Percentiles rank a stretch among this genome's conserved stretches.
Evolutionary conservation across 441 rosid species (phyloP).

Genomic region (California macrophylla): DNA sequence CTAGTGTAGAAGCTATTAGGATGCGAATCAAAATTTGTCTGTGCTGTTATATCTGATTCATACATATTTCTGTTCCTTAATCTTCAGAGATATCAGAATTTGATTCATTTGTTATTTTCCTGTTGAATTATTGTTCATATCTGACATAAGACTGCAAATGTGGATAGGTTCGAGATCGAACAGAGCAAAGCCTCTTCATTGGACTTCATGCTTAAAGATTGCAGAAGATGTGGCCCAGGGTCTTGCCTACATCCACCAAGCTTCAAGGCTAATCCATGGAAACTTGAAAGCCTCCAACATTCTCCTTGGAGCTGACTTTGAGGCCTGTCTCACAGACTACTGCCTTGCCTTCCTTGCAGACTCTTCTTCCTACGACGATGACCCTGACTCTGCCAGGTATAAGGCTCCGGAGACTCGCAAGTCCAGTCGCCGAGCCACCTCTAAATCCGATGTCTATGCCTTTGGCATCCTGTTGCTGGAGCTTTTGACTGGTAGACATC

Average conservation of each 20-base stretch:
- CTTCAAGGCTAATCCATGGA: conserved; percentile 62
- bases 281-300: conserved; percentile 74
- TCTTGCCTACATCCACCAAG: conserved; percentile 66
- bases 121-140: neutral
- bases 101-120: neutral
- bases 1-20: neutral
- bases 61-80: neutral
- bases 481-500: conserved; percentile 59
- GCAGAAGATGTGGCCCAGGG: conserved; percentile 93
- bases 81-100: neutral
- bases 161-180: conserved; percentile 61
- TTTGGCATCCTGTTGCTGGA: conserved; percentile 72
- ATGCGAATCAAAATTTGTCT: neutral
- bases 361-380: conserved; percentile 26
- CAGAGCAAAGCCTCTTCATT: conserved; percentile 79
- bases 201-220: conserved; percentile 91
- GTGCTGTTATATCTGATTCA: neutral
- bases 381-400: conserved; percentile 42
- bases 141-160: neutral
- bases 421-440: conserved; percentile 29
- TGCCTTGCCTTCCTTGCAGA: conserved; percentile 52
- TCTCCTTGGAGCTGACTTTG: conserved; percentile 74
- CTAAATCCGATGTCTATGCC: conserved; percentile 68
- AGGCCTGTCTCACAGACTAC: conserved; percentile 70
- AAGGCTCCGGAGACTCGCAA: conserved; percentile 68